phyloP scores from a whole-genome alignment of 257 asterid genomes.

The Primulina huaijiensis region DNA sequence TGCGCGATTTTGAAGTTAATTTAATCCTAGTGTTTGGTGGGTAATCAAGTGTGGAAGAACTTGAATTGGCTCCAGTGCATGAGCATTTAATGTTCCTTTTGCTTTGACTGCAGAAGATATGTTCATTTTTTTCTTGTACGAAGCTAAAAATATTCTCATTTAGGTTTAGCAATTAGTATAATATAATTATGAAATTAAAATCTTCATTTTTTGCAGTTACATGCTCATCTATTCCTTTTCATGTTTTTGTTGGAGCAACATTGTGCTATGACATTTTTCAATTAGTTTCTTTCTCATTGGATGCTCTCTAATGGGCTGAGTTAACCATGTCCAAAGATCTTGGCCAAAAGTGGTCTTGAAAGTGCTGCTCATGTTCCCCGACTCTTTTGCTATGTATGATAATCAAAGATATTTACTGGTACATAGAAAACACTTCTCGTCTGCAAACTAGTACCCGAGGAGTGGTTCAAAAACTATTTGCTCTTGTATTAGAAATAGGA shows the following conservation, averaged over 20 bases:
- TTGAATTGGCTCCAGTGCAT: not conserved
- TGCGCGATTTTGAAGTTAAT: constrained; percentile 2
- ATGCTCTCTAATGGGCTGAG: not conserved
- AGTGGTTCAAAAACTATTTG: no score
- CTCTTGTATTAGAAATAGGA: no score
- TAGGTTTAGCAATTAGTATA: not conserved
- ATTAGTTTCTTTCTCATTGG: not conserved
- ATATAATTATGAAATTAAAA: not conserved
- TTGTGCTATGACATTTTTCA: not conserved
- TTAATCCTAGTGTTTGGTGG: not conserved
- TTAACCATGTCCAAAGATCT: not conserved
- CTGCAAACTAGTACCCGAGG: no score
- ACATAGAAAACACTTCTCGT: no score
- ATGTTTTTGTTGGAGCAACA: not conserved
- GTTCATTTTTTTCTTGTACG: not conserved
- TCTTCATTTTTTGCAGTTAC: not conserved
- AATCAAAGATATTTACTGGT: not conserved
- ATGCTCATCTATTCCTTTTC: not conserved
- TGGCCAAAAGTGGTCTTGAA: not conserved
- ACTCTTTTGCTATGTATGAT: not conserved
- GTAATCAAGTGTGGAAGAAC: constrained; percentile 15
- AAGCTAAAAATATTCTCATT: not conserved
- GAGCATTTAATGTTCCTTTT: not conserved
- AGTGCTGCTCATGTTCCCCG: not conserved
- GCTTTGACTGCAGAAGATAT: not conserved